Evolutionary conservation across 1,284 basidiomycete species (phyloP).

Genomic region (Malassezia yamatoensis): DNA sequence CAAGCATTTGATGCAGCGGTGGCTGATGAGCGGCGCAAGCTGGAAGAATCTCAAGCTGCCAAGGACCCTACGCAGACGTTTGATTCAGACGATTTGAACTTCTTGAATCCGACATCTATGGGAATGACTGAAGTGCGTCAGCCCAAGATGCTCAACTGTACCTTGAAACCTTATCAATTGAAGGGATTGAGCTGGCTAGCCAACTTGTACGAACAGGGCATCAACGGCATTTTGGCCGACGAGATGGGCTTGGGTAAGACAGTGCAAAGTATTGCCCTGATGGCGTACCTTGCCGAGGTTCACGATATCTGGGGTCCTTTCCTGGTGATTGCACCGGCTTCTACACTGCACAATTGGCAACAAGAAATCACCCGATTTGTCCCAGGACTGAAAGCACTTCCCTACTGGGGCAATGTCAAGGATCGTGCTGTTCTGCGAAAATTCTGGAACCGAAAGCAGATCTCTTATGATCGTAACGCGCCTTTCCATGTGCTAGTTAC

Average conservation of each 20-base stretch:
- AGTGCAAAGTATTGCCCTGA: slow-evolving; percentile 92
- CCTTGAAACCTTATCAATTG: slow-evolving; percentile 95
- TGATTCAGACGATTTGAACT: slow-evolving; percentile 81
- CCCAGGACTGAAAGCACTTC: slow-evolving; percentile 81
- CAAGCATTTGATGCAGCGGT: slow-evolving; percentile 73
- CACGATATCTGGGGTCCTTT: slow-evolving; percentile 99
- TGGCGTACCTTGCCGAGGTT: slow-evolving; percentile 90
- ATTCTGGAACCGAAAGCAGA: slow-evolving; percentile 97
- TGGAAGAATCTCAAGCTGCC: slow-evolving; percentile 25
- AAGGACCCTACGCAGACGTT: slow-evolving; percentile 37
- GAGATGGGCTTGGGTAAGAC: slow-evolving; percentile 79
- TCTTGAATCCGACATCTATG: slow-evolving; percentile 95
- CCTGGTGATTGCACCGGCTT: slow-evolving; percentile 95
- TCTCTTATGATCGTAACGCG: slow-evolving; percentile 86
- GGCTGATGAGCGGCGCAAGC: slow-evolving; percentile 58
- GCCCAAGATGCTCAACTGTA: slow-evolving; percentile 91
- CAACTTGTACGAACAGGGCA: slow-evolving; percentile 95
- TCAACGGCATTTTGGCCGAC: slow-evolving; percentile 56
- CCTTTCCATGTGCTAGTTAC: slow-evolving; percentile 96
- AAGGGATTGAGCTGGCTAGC: slow-evolving; percentile 98
- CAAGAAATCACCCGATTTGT: slow-evolving; percentile 95
- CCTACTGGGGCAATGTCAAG: slow-evolving; percentile 97
- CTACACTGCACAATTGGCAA: slow-evolving; percentile 98
- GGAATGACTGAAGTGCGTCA: slow-evolving; percentile 70
- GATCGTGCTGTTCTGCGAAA: slow-evolving; percentile 87